A percentile compares a stretch with the other conserved stretches of the same genome.
Conservation (phyloP, 1,139 yeast genomes). For the Geotrichum klebahnii region DNA sequence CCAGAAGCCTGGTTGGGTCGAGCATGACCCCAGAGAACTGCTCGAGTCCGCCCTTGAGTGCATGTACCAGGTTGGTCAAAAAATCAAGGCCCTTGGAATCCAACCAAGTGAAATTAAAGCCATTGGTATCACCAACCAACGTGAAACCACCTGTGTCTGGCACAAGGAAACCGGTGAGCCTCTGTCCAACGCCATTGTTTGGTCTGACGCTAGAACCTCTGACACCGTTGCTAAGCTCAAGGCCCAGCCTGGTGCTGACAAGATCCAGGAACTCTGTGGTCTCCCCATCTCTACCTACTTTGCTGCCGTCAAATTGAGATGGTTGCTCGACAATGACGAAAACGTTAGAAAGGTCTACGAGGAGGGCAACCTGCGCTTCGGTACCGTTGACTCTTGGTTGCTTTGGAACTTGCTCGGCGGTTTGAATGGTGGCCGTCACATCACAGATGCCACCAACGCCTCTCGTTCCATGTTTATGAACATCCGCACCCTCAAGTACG, state of each 20-base stretch:
- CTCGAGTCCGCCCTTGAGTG: slow-evolving; percentile 61
- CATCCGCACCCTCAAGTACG: slow-evolving; percentile 70
- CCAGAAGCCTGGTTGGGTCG: slow-evolving; percentile 67
- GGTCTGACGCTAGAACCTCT: slow-evolving; percentile 91
- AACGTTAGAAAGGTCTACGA: slow-evolving; percentile 69
- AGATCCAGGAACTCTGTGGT: slow-evolving; percentile 67
- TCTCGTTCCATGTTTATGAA: slow-evolving; percentile 89
- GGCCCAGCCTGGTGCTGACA: slow-evolving; percentile 57
- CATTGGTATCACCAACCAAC: slow-evolving; percentile 89
- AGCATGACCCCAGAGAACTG: slow-evolving; percentile 84
- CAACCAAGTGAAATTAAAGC: slow-evolving; percentile 36
- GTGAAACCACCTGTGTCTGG: slow-evolving; percentile 94
- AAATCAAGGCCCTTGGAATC: slow-evolving; percentile 36
- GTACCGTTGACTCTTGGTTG: slow-evolving; percentile 94
- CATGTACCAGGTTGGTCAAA: slow-evolving; percentile 37
- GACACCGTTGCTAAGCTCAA: slow-evolving; percentile 64
- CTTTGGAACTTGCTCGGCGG: slow-evolving; percentile 79
- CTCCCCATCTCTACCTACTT: slow-evolving; percentile 88
- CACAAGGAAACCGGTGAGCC: slow-evolving; percentile 79
- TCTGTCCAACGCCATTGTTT: slow-evolving; percentile 81
- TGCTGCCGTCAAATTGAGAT: slow-evolving; percentile 83
- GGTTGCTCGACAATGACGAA: slow-evolving; percentile 81
- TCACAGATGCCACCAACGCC: slow-evolving; percentile 88
- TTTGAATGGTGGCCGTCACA: slow-evolving; percentile 47
- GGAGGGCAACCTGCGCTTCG: slow-evolving; percentile 76